These are phyloP conservation scores for Tausonia pullulans DNA, from an alignment of 1,284 basidiomycete species.

Conservation along the genomic window DNA sequence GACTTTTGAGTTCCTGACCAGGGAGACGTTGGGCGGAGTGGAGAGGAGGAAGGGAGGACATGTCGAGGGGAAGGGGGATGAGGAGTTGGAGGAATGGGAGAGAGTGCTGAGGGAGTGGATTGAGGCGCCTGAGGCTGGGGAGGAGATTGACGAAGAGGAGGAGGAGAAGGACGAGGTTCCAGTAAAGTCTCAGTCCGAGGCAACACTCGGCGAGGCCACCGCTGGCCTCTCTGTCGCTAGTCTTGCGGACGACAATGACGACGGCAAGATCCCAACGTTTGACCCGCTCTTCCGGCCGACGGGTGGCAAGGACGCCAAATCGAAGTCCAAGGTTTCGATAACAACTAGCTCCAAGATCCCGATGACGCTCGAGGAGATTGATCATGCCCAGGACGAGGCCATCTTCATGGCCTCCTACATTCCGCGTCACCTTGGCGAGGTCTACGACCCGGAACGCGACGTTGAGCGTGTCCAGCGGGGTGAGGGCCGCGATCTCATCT, in stretches of 20 bases:
- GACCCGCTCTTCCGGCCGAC: no score
- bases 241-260: no score
- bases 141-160: neutral
- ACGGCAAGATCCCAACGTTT: no score
- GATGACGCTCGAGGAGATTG: slow-evolving; percentile 13
- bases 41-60: slow-evolving; percentile 17
- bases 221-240: neutral
- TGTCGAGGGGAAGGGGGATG: slow-evolving; percentile 17
- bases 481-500: slow-evolving; percentile 62
- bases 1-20: slow-evolving; percentile 80
- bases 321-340: neutral
- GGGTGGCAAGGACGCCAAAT: neutral
- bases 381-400: slow-evolving; percentile 55
- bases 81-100: slow-evolving; percentile 23
- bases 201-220: neutral
- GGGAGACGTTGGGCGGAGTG: slow-evolving; percentile 33
- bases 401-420: slow-evolving; percentile 84
- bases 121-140: slow-evolving; percentile 22
- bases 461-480: slow-evolving; percentile 60
- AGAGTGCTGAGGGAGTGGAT: slow-evolving; percentile 45
- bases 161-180: neutral
- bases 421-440: slow-evolving; percentile 79
- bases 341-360: slow-evolving; percentile 1
- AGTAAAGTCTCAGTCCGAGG: no score
- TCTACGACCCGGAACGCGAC: slow-evolving; percentile 85